Evolutionary conservation across 352 stramenopile genomes (phyloP).

Genomic region (Pythium myriotylum): DNA sequence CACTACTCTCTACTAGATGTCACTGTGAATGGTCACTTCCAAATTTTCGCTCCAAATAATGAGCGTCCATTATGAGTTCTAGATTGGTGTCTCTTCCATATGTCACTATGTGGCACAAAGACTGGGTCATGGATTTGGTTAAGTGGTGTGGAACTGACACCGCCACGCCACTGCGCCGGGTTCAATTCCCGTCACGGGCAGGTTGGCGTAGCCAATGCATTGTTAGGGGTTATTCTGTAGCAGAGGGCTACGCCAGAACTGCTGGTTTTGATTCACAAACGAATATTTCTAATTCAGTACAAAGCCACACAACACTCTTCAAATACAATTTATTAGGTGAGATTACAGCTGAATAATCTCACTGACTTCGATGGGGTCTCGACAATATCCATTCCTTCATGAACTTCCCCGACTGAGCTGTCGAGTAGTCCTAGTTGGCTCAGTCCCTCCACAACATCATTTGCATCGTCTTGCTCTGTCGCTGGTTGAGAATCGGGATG

Average conservation of each 20-base stretch:
- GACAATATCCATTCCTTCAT: not conserved
- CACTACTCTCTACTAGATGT: conserved; percentile 11
- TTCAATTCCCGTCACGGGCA: conserved; percentile 8
- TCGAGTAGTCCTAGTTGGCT: not conserved
- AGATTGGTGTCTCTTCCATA: no score
- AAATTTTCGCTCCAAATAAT: no score
- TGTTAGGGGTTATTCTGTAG: conserved; percentile 2
- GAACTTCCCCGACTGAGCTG: not conserved
- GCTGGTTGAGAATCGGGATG: not conserved
- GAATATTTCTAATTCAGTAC: not conserved
- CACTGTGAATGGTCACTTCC: no score
- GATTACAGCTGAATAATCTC: not conserved
- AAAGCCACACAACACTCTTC: not conserved
- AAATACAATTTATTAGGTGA: not conserved
- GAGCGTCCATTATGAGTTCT: no score
- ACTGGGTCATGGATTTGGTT: conserved; percentile 8
- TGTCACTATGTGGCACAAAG: not conserved
- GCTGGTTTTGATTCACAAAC: not conserved
- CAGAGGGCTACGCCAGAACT: not conserved
- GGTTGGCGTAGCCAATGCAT: conserved; percentile 2
- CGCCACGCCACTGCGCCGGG: conserved; percentile 5
- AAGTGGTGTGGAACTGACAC: conserved; percentile 9
- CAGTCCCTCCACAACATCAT: not conserved
- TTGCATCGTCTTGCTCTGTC: not conserved
- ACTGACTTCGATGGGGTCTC: not conserved